Percentiles rank a stretch among this genome's conserved stretches.
These are phyloP conservation scores for Acacia acuminata DNA, from an alignment of 306 rosid species.

Conservation along the genomic window DNA sequence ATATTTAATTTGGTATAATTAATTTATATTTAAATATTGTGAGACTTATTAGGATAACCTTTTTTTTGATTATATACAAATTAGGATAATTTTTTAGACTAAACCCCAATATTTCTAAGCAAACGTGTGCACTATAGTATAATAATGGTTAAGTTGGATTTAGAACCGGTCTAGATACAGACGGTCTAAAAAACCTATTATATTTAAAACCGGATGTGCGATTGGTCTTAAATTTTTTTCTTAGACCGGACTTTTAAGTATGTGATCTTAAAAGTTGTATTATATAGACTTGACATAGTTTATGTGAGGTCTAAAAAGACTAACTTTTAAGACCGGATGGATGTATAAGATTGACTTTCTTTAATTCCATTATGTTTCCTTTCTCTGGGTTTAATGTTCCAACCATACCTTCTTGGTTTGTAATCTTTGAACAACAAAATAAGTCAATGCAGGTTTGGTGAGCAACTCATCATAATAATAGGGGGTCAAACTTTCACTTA, in stretches of 20 bases:
- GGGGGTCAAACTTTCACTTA: background rate
- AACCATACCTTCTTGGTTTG: background rate
- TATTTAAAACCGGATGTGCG: too few species aligned
- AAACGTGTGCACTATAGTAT: background rate
- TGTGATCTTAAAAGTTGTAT: too few species aligned
- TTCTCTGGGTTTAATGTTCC: background rate
- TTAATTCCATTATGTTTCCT: background rate
- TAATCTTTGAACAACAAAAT: background rate
- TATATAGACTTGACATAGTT: too few species aligned
- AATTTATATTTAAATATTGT: background rate
- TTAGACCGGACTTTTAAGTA: too few species aligned
- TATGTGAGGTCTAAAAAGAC: too few species aligned
- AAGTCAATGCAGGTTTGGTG: background rate
- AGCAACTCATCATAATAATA: background rate
- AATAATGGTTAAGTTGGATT: background rate
- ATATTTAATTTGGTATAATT: background rate
- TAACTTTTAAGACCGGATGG: too few species aligned
- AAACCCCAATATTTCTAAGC: background rate
- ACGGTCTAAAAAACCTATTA: too few species aligned
- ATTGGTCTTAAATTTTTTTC: too few species aligned
- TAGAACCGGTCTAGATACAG: too few species aligned
- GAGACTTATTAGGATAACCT: background rate
- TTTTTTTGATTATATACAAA: too few species aligned
- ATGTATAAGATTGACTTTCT: too few species aligned
- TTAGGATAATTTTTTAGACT: too few species aligned